Conservation (phyloP, 1,139 yeast species). For the Yamadazyma aaseri region DNA sequence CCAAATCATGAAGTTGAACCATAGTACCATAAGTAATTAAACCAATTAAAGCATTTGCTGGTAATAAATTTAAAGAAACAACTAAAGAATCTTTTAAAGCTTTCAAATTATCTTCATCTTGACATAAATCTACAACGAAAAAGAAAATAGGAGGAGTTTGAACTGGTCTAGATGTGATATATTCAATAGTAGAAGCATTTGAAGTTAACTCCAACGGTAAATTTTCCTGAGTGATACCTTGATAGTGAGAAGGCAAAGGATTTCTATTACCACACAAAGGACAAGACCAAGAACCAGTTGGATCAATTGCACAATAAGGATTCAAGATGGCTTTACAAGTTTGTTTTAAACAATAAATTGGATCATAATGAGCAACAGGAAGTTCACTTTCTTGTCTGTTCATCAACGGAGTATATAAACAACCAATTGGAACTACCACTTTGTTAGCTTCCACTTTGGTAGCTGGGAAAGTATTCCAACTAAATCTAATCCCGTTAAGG, state of each 20-base stretch:
- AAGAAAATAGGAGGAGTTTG: conserved; percentile 91
- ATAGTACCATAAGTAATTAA: conserved; percentile 92
- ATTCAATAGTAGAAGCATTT: conserved; percentile 83
- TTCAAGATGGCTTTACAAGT: conserved; percentile 85
- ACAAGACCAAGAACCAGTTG: conserved; percentile 87
- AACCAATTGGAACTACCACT: conserved; percentile 92
- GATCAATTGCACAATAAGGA: conserved; percentile 84
- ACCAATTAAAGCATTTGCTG: conserved; percentile 92
- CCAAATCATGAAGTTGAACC: conserved; percentile 91
- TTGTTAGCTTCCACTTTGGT: conserved; percentile 89
- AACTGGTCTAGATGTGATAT: conserved; percentile 84
- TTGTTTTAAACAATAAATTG: conserved; percentile 75
- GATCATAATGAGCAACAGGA: conserved; percentile 85
- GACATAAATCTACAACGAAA: conserved; percentile 90
- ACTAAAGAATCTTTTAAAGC: conserved; percentile 87
- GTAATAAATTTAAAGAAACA: conserved; percentile 77
- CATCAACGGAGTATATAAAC: conserved; percentile 89
- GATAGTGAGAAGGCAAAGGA: conserved; percentile 87
- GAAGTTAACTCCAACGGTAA: conserved; percentile 86
- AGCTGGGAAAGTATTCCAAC: conserved; percentile 66
- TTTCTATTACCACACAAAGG: conserved; percentile 82
- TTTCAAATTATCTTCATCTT: conserved; percentile 87
- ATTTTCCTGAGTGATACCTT: conserved; percentile 77
- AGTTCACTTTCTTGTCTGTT: conserved; percentile 61
- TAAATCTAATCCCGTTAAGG: conserved; percentile 48